A percentile compares a stretch with the other conserved stretches of the same genome.
These are phyloP conservation scores for Talaromyces sp. DNA, from an alignment of 2,329 filamentous ascomycete genomes.

Conservation along the genomic window DNA sequence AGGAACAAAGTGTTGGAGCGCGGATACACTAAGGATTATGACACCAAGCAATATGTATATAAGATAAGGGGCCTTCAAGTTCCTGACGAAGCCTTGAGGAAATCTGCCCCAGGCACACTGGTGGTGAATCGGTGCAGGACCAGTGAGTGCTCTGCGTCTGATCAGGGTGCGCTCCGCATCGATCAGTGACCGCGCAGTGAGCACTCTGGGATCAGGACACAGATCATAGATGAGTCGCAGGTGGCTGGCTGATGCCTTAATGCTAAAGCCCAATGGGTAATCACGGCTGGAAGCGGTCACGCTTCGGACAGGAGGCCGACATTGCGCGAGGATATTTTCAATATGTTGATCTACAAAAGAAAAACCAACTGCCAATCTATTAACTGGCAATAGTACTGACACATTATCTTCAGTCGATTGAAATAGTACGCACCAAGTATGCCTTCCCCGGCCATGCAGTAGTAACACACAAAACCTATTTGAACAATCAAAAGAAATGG, in stretches of 20 bases:
- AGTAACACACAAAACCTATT: not conserved
- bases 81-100: too few relatives aligned
- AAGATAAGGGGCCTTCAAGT: too few relatives aligned
- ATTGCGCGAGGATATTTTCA: not conserved
- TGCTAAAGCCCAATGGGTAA: not conserved
- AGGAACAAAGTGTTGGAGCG: too few relatives aligned
- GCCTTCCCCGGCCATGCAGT: not conserved
- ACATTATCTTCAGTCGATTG: too few relatives aligned
- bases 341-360: not conserved
- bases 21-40: too few relatives aligned
- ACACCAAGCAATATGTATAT: too few relatives aligned
- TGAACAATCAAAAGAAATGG: not conserved
- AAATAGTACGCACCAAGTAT: not conserved
- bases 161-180: not conserved
- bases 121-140: too few relatives aligned
- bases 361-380: not conserved
- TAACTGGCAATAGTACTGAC: not conserved
- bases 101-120: too few relatives aligned
- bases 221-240: too few relatives aligned
- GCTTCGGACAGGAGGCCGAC: not conserved
- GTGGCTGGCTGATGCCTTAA: not conserved
- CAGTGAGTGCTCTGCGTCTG: too few relatives aligned
- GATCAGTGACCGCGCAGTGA: not conserved
- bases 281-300: not conserved
- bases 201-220: too few relatives aligned